Conservation (phyloP, 768 basidiomycete species). For the Lenzites betulinus region DNA sequence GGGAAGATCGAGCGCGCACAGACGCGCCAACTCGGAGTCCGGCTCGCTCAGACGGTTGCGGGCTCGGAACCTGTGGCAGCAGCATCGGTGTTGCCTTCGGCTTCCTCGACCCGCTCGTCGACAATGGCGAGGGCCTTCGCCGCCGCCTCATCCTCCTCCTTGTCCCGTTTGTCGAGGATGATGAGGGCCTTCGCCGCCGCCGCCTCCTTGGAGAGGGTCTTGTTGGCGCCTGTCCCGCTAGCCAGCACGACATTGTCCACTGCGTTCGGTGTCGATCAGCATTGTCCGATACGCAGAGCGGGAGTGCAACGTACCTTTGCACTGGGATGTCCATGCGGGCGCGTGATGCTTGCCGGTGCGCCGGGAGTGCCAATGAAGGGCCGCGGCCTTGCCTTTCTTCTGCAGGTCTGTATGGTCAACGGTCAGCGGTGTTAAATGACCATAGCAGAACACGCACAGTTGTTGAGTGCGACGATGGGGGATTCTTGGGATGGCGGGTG, state of each 20-base stretch:
- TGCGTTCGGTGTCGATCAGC: conserved; percentile 28
- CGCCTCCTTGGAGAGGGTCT: conserved; percentile 38
- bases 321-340: conserved; percentile 56
- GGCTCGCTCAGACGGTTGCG: background rate
- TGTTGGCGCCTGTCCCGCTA: conserved; percentile 50
- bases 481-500: conserved; percentile 5
- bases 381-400: conserved; percentile 39
- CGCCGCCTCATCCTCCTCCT: conserved; percentile 15
- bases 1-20: background rate
- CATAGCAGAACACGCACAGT: conserved; percentile 35
- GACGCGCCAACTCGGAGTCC: background rate
- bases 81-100: background rate
- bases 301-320: conserved; percentile 50
- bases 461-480: conserved; percentile 38
- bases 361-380: conserved; percentile 59
- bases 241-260: conserved; percentile 55
- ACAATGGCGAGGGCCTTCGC: conserved; percentile 12
- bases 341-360: conserved; percentile 45
- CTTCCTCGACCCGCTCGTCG: background rate
- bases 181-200: conserved; percentile 21
- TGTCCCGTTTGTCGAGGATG: background rate
- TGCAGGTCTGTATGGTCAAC: conserved; percentile 50
- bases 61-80: background rate
- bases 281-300: conserved; percentile 1
- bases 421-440: background rate